These are phyloP conservation scores for Aspergillus transmontanensis DNA, from an alignment of 2,329 filamentous ascomycete species.

Conservation along the genomic window DNA sequence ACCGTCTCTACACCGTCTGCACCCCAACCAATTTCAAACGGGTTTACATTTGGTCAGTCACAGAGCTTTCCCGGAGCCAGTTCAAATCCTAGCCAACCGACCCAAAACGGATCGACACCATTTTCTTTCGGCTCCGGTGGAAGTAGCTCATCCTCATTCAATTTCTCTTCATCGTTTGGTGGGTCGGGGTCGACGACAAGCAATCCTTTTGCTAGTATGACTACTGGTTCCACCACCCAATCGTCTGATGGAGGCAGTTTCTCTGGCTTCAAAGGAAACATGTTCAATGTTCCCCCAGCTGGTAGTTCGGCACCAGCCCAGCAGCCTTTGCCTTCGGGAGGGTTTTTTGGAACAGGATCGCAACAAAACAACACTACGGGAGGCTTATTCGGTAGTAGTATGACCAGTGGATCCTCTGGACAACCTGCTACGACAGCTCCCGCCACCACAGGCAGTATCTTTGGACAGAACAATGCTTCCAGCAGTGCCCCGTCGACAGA, in stretches of 20 bases:
- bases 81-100: slow-evolving; percentile 23
- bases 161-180: slow-evolving; percentile 31
- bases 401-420: slow-evolving; percentile 15
- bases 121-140: slow-evolving; percentile 34
- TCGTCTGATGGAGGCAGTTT: slow-evolving; percentile 23
- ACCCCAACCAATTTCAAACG: slow-evolving; percentile 28
- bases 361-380: slow-evolving; percentile 18
- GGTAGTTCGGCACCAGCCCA: slow-evolving; percentile 23
- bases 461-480: slow-evolving; percentile 22
- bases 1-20: slow-evolving; percentile 23
- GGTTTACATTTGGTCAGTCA: slow-evolving; percentile 39
- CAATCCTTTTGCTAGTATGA: slow-evolving; percentile 41
- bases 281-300: slow-evolving; percentile 33
- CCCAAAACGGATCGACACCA: slow-evolving; percentile 29
- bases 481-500: slow-evolving; percentile 20
- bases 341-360: slow-evolving; percentile 23
- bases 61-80: slow-evolving; percentile 38
- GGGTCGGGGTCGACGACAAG: slow-evolving; percentile 22
- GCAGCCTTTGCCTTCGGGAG: slow-evolving; percentile 24
- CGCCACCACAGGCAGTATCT: slow-evolving; percentile 22
- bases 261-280: slow-evolving; percentile 35
- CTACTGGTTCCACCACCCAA: slow-evolving; percentile 23
- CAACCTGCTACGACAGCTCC: slow-evolving; percentile 21
- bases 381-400: slow-evolving; percentile 20
- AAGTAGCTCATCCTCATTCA: slow-evolving; percentile 34